These are phyloP conservation scores for Limonium bicolor DNA, from an alignment of 148 eudicot species.

Conservation along the genomic window DNA sequence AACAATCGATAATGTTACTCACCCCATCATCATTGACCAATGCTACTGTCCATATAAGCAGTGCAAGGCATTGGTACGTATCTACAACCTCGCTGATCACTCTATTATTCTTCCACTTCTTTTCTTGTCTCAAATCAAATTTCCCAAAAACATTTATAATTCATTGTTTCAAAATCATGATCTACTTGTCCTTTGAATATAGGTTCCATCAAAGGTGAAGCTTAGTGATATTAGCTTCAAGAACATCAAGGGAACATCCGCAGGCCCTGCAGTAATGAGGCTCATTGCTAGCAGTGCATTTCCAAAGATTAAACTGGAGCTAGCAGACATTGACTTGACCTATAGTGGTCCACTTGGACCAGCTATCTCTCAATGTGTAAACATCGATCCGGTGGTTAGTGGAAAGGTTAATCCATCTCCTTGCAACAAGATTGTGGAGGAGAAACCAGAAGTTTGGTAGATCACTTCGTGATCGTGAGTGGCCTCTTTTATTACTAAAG, in stretches of 20 bases:
- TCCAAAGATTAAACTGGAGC: conserved; percentile 26
- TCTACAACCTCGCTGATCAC: neutral
- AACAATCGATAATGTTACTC: conserved; percentile 19
- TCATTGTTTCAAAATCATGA: neutral
- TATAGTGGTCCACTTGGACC: conserved; percentile 10
- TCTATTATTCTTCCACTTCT: neutral
- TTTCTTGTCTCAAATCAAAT: neutral
- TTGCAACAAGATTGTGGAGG: conserved; percentile 2
- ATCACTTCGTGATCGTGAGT: too few species aligned
- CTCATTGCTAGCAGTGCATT: conserved; percentile 21
- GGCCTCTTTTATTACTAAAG: too few species aligned
- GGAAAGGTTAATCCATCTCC: conserved; percentile 6
- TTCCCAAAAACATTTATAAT: neutral
- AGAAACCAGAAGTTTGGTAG: too few species aligned
- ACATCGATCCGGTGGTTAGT: neutral
- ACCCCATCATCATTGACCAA: conserved; percentile 32
- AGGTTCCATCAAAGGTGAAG: conserved; percentile 32
- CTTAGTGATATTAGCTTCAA: conserved; percentile 30
- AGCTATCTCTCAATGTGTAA: conserved; percentile 4
- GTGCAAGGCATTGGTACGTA: conserved; percentile 18
- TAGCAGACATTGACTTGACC: conserved; percentile 28
- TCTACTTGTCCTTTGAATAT: neutral
- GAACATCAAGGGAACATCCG: conserved; percentile 28
- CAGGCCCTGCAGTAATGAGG: conserved; percentile 15
- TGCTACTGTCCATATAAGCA: conserved; percentile 43